phyloP scores from a whole-genome alignment of 345 rosid genomes.

The Murraya paniculata region DNA sequence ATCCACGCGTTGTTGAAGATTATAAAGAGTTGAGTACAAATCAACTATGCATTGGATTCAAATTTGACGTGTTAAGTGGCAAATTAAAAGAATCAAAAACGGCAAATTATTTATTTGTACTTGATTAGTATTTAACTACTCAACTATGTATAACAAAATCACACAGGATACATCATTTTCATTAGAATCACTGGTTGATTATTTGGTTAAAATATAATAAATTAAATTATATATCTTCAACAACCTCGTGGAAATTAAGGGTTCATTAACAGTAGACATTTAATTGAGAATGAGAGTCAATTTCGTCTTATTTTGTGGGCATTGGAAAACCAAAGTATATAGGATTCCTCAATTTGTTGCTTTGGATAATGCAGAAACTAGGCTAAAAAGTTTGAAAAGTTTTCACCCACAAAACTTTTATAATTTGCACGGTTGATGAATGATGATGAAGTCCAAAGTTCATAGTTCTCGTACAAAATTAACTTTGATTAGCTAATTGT shows the following conservation, averaged over 20 bases:
- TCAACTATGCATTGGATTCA: too few relatives aligned
- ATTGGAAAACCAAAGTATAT: constrained; percentile 45
- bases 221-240: too few relatives aligned
- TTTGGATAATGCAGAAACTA: constrained; percentile 22
- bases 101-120: too few relatives aligned
- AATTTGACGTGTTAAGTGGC: too few relatives aligned
- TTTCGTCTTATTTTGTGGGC: constrained; percentile 33
- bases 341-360: constrained; percentile 48
- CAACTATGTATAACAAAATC: too few relatives aligned
- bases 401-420: neutral
- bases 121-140: too few relatives aligned
- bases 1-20: too few relatives aligned
- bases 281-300: constrained; percentile 38
- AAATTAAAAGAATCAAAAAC: too few relatives aligned
- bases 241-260: neutral
- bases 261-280: neutral
- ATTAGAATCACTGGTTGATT: too few relatives aligned
- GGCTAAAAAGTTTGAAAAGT: constrained; percentile 20
- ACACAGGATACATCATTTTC: too few relatives aligned
- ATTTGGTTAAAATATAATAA: too few relatives aligned
- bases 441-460: neutral
- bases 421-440: neutral
- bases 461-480: constrained; percentile 15
- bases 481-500: constrained; percentile 13
- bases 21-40: too few relatives aligned